Evolutionary conservation across 352 stramenopile species (phyloP).

Genomic region (Pythium myriotylum): DNA sequence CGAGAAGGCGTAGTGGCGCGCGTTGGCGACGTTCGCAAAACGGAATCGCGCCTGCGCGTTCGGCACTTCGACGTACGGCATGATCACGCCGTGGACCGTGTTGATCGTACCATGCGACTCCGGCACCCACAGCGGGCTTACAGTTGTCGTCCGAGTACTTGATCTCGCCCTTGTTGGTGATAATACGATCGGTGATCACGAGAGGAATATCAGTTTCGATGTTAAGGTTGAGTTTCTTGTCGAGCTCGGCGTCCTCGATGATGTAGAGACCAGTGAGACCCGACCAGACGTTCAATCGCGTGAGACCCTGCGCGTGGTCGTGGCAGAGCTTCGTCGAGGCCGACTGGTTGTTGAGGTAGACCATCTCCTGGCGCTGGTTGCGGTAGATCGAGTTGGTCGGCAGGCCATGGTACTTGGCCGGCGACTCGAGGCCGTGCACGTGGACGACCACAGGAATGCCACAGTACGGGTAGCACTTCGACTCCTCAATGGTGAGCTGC

Average conservation of each 20-base stretch:
- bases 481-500: constrained; percentile 46
- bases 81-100: constrained; percentile 66
- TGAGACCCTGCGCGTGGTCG: constrained; percentile 69
- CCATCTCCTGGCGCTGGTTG: constrained; percentile 57
- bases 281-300: constrained; percentile 64
- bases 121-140: constrained; percentile 52
- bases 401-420: constrained; percentile 65
- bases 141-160: constrained; percentile 76
- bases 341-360: constrained; percentile 75
- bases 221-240: constrained; percentile 54
- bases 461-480: constrained; percentile 66
- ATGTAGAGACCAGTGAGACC: constrained; percentile 66
- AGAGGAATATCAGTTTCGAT: constrained; percentile 64
- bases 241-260: constrained; percentile 49
- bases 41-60: constrained; percentile 63
- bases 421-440: too few relatives aligned
- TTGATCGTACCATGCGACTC: constrained; percentile 68
- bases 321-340: constrained; percentile 72
- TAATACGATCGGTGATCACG: constrained; percentile 50
- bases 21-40: constrained; percentile 59
- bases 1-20: constrained; percentile 75
- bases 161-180: constrained; percentile 52
- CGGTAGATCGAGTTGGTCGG: constrained; percentile 60
- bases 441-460: too few relatives aligned
- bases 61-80: constrained; percentile 67